Percentiles rank a stretch among this genome's conserved stretches.
phyloP scores from a whole-genome alignment of 768 basidiomycete genomes.

The Trametopsis cervina region DNA sequence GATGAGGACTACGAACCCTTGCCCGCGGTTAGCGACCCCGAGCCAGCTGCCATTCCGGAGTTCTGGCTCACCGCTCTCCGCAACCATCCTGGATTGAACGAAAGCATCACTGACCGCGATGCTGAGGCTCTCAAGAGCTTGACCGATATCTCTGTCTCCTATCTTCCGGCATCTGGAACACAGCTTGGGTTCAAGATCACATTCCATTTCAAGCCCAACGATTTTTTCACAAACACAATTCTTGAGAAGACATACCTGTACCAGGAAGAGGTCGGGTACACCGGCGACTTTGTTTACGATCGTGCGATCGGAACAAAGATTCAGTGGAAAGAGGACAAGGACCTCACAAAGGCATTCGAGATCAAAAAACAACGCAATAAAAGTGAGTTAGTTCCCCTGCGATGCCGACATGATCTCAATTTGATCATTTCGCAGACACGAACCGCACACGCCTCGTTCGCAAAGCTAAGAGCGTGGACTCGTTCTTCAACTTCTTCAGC shows the following conservation, averaged over 20 bases:
- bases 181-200: conserved; percentile 89
- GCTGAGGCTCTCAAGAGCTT: conserved; percentile 79
- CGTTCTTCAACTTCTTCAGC: conserved; percentile 98
- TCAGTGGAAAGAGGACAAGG: conserved; percentile 97
- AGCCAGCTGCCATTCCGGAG: conserved; percentile 65
- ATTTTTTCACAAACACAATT: conserved; percentile 78
- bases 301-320: conserved; percentile 87
- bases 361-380: conserved; percentile 99
- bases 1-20: conserved; percentile 64
- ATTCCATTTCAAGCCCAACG: conserved; percentile 78
- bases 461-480: conserved; percentile 86
- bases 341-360: conserved; percentile 95
- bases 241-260: conserved; percentile 95
- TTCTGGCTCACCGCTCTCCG: conserved; percentile 98
- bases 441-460: conserved; percentile 77
- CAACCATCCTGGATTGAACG: conserved; percentile 81
- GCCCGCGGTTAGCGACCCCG: conserved; percentile 20
- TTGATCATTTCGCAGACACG: conserved; percentile 45
- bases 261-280: conserved; percentile 87
- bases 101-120: conserved; percentile 92
- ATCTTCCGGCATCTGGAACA: conserved; percentile 54
- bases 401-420: conserved; percentile 1
- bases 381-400: conserved; percentile 42
- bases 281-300: conserved; percentile 96
- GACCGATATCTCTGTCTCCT: conserved; percentile 72